Base-by-base conservation (phyloP, 495 filamentous ascomycete species). In the Xylaria flabelliformis region DNA sequence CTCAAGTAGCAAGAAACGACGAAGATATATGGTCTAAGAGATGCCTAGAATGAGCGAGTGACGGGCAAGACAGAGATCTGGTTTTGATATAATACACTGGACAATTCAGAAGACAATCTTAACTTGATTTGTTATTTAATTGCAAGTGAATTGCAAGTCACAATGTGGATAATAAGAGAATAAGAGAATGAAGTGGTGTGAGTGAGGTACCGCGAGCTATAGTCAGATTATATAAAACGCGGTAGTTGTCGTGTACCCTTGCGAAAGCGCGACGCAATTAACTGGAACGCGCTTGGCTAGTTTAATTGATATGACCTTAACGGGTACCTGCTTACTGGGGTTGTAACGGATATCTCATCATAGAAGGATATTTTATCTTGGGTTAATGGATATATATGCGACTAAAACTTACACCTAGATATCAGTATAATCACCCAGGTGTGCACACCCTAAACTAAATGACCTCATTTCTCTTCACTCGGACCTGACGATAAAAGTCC, bases 231-330 rank as follows among this genome's bases (percentile, higher is more conserved):
- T 56, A 56, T n/a, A 64, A 64, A 48, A 64, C 62, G 62, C 62
- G 62, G 42, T 64, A 24, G 42, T 64, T 17, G 53, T 17, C 53
- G 6, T 32, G 53, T 32, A 56, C 15, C 62, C 36, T 46, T 64
- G 62, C 21, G 36, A 64, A 46, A 46, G 39, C 62, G 62, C 62
- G 62, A 64, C 62, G n/a, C 34, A 64, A 64, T 64, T 64, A 64
- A 64, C 17, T 4, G 34, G 36, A 26, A 64, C 62, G 62, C 62
- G 61, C 61, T n/a, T 64, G 39, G 61, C 41, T 3, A n/a, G 36
- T 61, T 61, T 36, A 61, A 61, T 39, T 61, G 58, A 61, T 34
- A 36, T 36, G 55, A 26, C 4, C 21, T 26, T 55, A 15, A 2
- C 50, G 50, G 21, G 46, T 50, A 2, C 0, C 3, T 17, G 5